phyloP scores from a whole-genome alignment of 225 moss, liverwort and hornwort genomes.

The Marchantia polymorpha region DNA sequence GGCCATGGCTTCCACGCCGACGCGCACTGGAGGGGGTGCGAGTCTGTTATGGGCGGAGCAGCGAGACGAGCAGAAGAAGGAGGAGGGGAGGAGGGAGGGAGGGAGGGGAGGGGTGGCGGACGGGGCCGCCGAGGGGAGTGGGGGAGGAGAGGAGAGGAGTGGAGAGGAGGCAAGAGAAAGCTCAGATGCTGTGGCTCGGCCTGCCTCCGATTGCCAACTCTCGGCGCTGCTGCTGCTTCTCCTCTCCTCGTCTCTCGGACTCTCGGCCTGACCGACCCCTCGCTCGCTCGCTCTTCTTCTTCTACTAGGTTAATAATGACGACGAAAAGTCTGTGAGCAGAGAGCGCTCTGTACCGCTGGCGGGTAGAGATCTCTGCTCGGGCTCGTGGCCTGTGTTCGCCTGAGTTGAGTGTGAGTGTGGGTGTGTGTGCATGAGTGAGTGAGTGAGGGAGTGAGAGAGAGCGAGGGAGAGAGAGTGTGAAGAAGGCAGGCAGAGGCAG shows the following conservation, averaged over 20 bases:
- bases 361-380: background rate
- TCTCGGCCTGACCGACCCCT: background rate
- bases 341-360: background rate
- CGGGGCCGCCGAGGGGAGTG: slow-evolving; percentile 10
- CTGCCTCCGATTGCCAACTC: background rate
- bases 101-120: background rate
- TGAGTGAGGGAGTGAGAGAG: background rate
- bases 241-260: background rate
- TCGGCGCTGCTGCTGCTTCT: background rate
- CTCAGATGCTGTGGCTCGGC: background rate
- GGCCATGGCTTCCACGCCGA: slow-evolving; percentile 17
- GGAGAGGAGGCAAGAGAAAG: background rate
- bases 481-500: too few species aligned
- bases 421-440: background rate
- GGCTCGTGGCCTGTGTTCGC: background rate
- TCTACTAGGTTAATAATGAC: slow-evolving; percentile 14
- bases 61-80: background rate
- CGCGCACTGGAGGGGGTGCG: background rate
- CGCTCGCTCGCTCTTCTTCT: background rate
- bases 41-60: slow-evolving; percentile 2
- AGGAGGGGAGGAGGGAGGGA: background rate
- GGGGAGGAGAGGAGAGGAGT: background rate
- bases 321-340: background rate
- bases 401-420: background rate
- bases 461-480: too few species aligned